Evolutionary conservation across 352 stramenopile species (phyloP), one percentile per base, ranked within the genome.

Genomic region (Albugo laibachii): DNA sequence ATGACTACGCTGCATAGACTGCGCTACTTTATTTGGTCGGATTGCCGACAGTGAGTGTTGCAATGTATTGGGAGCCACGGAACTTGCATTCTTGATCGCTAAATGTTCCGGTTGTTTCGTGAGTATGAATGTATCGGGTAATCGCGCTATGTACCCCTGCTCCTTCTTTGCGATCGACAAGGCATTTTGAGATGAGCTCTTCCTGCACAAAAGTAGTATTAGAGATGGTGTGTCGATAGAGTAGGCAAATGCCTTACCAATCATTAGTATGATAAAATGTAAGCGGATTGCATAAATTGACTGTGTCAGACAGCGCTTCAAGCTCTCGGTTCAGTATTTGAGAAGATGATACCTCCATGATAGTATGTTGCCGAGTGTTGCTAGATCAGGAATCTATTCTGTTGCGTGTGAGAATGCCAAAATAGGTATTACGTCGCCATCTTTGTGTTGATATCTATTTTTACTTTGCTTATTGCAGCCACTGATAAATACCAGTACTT

Each of bases 211-310:
- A 10, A 10, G 3, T 8, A 8, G 24, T 31, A 12, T 35, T 45
- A 15, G 48, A 44, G 18, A 45, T 4, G 21, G 19, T 52, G 18
- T 41, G 44, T 13, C 36, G 42, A 15, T 18, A 43, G 50, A 14
- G 6, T 6, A 15, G 36, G 11, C 11, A 27, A 20, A 4, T n/a
- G 18, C 38, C 62, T 15, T 69, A 89, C 76, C 76, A 89, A 47
- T 80, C 60, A 36, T 55, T 60, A 41, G 70, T 71, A 42, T 83
- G 67, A 27, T 74, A 73, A 20, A 74, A 83, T 0, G 76, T 86
- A 24, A 86, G 55, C 18, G 74, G 77, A 48, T 89, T 86, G 59
- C 72, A 85, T 44, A 89, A 56, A 13, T 50, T 71, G 31, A 81
- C 80, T 16, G 69, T 83, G 39, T 86, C 74, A 34, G 74, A 63